Percentiles rank a stretch among this genome's conserved stretches.
Conservation (phyloP, 495 filamentous ascomycete genomes). For the Penicillium coprophilum region DNA sequence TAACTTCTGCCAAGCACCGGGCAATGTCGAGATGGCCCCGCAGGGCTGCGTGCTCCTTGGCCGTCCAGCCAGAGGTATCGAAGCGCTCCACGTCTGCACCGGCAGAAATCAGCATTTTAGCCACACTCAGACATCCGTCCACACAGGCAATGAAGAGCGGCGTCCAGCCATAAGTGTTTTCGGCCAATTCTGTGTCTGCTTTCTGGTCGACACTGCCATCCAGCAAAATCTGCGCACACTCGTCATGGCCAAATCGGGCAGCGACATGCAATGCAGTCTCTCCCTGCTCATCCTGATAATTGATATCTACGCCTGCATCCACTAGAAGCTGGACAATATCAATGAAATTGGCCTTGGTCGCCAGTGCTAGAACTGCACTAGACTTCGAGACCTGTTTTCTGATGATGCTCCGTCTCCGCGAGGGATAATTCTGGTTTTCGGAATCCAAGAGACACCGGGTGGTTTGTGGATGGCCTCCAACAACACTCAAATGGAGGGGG, state of each 20-base stretch:
- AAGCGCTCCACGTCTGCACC: constrained; percentile 69
- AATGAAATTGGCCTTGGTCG: constrained; percentile 79
- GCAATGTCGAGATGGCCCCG: constrained; percentile 83
- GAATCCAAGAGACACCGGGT: constrained; percentile 76
- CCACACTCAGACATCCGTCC: constrained; percentile 73
- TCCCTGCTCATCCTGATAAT: constrained; percentile 90
- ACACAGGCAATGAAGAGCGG: constrained; percentile 89
- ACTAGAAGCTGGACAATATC: constrained; percentile 83
- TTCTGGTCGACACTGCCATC: constrained; percentile 66
- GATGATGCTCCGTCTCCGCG: constrained; percentile 57
- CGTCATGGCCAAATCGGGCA: constrained; percentile 78
- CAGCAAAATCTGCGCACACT: constrained; percentile 75
- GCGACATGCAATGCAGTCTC: constrained; percentile 92
- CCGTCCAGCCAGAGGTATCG: constrained; percentile 92
- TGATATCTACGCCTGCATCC: constrained; percentile 87
- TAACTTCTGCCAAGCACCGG: constrained; percentile 58
- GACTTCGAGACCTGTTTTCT: constrained; percentile 74
- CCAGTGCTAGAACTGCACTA: constrained; percentile 85
- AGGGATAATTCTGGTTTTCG: constrained; percentile 66
- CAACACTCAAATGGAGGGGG: constrained; percentile 87
- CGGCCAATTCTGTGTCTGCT: constrained; percentile 71
- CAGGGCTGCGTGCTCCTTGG: constrained; percentile 88
- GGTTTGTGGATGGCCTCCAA: constrained; percentile 84
- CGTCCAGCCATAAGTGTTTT: constrained; percentile 90
- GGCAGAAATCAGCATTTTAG: constrained; percentile 73